Evolutionary conservation across 2,329 filamentous ascomycete species (phyloP).

Genomic region (Scolecobasidium constrictum): DNA sequence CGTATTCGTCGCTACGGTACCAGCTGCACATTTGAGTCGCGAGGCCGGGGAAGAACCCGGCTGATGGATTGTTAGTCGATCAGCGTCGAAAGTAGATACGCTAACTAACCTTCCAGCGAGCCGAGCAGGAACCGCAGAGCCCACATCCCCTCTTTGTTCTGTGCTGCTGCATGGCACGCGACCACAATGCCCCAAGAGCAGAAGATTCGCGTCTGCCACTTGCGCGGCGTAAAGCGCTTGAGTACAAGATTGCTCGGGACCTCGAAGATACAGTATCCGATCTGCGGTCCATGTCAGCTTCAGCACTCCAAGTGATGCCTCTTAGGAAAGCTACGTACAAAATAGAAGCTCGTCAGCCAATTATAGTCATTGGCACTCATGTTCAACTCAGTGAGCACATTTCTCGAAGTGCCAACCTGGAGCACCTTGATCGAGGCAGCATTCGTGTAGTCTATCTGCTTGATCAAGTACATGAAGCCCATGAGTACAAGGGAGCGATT

Average conservation of each 20-base stretch:
- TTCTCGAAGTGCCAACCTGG: conserved; percentile 13
- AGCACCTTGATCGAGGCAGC: conserved; percentile 17
- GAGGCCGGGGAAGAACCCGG: conserved; percentile 17
- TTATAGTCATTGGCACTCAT: conserved; percentile 18
- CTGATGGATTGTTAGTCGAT: too few relatives aligned
- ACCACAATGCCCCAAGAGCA: conserved; percentile 18
- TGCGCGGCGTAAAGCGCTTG: neutral
- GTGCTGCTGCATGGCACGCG: conserved; percentile 20
- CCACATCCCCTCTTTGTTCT: conserved; percentile 17
- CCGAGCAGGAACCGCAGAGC: conserved; percentile 17
- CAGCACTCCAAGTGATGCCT: too few relatives aligned
- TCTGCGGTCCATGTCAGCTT: too few relatives aligned
- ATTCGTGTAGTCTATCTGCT: conserved; percentile 18
- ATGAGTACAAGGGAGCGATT: conserved; percentile 15
- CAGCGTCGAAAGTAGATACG: too few relatives aligned
- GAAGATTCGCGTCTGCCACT: conserved; percentile 13
- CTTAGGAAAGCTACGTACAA: too few relatives aligned
- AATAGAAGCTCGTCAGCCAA: conserved; percentile 16
- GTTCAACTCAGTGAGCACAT: conserved; percentile 15
- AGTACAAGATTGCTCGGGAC: too few relatives aligned
- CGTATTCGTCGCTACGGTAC: conserved; percentile 10
- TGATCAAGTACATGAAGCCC: conserved; percentile 18
- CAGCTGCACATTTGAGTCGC: neutral
- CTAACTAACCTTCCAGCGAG: too few relatives aligned
- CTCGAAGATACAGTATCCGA: too few relatives aligned